Evolutionary conservation across 306 rosid genomes (phyloP).

Genomic region (Pterocarpus macrocarpus): DNA sequence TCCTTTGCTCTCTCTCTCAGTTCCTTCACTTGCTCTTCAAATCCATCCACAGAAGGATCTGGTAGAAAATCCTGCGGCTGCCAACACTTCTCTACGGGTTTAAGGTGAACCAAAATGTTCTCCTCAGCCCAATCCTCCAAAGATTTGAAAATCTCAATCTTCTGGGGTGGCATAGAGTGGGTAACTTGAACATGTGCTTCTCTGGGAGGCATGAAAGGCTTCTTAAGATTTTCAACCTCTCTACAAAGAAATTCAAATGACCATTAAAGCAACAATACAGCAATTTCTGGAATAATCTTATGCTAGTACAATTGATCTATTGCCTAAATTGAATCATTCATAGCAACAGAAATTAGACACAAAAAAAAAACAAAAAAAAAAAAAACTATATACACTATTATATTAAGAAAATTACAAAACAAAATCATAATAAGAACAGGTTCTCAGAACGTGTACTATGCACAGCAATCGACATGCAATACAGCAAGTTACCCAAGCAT

Average conservation of each 20-base stretch:
- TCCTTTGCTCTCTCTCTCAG: slow-evolving; percentile 81
- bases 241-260: slow-evolving; percentile 51
- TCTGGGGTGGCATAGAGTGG: slow-evolving; percentile 88
- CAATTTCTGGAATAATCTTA: neutral
- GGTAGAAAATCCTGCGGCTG: slow-evolving; percentile 94
- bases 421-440: neutral
- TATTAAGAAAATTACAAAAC: neutral
- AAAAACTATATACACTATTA: neutral
- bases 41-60: slow-evolving; percentile 79
- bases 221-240: slow-evolving; percentile 76
- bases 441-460: neutral
- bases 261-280: slow-evolving; percentile 29
- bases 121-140: slow-evolving; percentile 87
- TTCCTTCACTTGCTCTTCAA: slow-evolving; percentile 85
- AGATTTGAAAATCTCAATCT: slow-evolving; percentile 88
- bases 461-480: neutral
- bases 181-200: slow-evolving; percentile 91
- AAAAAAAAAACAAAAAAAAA: neutral
- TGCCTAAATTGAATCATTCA: neutral
- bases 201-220: slow-evolving; percentile 79
- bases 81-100: slow-evolving; percentile 94
- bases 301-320: neutral
- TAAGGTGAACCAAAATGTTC: slow-evolving; percentile 76
- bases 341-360: slow-evolving; percentile 3
- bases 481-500: neutral